A percentile compares a stretch with the other conserved stretches of the same genome.
phyloP scores from a whole-genome alignment of 257 asterid species.

The Plantago elongata region DNA sequence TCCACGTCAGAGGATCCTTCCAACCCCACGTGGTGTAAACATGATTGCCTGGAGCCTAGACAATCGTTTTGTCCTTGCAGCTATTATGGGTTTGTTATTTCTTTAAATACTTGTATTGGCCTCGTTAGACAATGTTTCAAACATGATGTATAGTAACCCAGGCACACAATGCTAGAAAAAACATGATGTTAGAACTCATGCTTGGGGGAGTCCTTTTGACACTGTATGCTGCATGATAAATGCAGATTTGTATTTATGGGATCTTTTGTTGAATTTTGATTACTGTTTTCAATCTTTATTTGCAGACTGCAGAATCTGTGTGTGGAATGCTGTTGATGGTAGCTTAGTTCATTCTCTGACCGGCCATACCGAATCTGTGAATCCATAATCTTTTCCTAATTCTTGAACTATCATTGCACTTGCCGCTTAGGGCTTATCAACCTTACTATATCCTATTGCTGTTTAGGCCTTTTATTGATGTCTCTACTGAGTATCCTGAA shows the following conservation, averaged over 20 bases:
- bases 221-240: slow-evolving; percentile 19
- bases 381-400: slow-evolving; percentile 20
- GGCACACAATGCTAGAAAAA: neutral
- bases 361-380: slow-evolving; percentile 92
- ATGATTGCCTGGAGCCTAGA: slow-evolving; percentile 98
- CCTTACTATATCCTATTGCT: neutral
- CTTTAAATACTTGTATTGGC: slow-evolving; percentile 10
- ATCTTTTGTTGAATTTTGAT: slow-evolving; percentile 3
- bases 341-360: slow-evolving; percentile 97
- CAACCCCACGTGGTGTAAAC: slow-evolving; percentile 98
- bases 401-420: neutral
- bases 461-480: neutral
- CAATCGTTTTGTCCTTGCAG: slow-evolving; percentile 98
- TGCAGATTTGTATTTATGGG: slow-evolving; percentile 8
- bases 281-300: slow-evolving; percentile 17
- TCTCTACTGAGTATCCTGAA: neutral
- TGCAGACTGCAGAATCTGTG: slow-evolving; percentile 98
- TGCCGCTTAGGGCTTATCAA: neutral
- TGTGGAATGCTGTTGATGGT: slow-evolving; percentile 99
- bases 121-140: slow-evolving; percentile 10
- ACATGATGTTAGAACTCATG: slow-evolving; percentile 6
- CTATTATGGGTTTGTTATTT: slow-evolving; percentile 82
- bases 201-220: slow-evolving; percentile 8
- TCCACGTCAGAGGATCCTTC: slow-evolving; percentile 97
- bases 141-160: slow-evolving; percentile 3